Conservation (phyloP, 2,329 filamentous ascomycete species). For the Botryotinia convoluta region DNA sequence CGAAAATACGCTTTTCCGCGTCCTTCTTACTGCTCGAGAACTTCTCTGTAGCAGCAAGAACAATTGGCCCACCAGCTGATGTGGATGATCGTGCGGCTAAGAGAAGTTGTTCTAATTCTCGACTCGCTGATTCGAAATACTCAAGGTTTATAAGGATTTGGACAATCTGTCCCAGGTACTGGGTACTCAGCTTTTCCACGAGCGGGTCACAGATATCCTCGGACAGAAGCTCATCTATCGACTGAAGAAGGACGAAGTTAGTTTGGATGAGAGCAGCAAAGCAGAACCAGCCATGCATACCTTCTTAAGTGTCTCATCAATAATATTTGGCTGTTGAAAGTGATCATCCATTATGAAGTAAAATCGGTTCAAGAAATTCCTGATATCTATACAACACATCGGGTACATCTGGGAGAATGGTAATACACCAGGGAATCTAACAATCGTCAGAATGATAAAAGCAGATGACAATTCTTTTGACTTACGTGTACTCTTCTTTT, state of each 20-base stretch:
- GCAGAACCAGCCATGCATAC: slow-evolving; percentile 43
- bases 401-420: slow-evolving; percentile 99
- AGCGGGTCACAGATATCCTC: slow-evolving; percentile 88
- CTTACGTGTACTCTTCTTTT: slow-evolving; percentile 67
- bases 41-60: slow-evolving; percentile 76
- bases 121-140: slow-evolving; percentile 91
- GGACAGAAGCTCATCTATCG: slow-evolving; percentile 90
- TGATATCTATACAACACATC: slow-evolving; percentile 94
- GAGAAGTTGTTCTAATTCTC: slow-evolving; percentile 82
- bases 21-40: slow-evolving; percentile 92
- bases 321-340: slow-evolving; percentile 84
- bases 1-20: slow-evolving; percentile 96
- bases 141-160: slow-evolving; percentile 98
- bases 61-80: slow-evolving; percentile 75
- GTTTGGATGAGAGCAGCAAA: background rate
- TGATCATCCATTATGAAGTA: slow-evolving; percentile 97
- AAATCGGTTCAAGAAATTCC: slow-evolving; percentile 96
- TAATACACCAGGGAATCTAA: slow-evolving; percentile 86
- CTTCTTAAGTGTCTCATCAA: slow-evolving; percentile 85
- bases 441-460: slow-evolving; percentile 2
- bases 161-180: slow-evolving; percentile 96
- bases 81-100: slow-evolving; percentile 80
- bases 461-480: background rate
- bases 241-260: slow-evolving; percentile 47
- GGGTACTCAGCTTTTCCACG: slow-evolving; percentile 82